These are phyloP conservation scores for Colletotrichum sp. DNA, from an alignment of 2,329 filamentous ascomycete species.

Conservation along the genomic window DNA sequence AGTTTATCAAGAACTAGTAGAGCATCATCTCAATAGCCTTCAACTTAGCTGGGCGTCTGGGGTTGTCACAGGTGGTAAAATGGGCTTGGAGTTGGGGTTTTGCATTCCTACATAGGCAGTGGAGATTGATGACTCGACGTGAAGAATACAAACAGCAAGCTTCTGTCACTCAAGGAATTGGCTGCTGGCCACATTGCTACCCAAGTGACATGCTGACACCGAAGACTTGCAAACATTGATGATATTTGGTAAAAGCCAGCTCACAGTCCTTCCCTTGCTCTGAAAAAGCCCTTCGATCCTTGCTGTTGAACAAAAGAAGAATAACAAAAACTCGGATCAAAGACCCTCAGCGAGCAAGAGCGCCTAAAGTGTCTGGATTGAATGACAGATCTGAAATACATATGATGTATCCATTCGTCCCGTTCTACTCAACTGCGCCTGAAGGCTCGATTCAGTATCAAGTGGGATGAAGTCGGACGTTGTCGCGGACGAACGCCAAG, in stretches of 20 bases:
- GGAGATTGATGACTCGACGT: fast-evolving
- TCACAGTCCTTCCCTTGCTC: not conserved
- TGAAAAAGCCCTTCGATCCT: not conserved
- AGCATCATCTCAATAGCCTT: fast-evolving
- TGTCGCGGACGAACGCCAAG: not conserved
- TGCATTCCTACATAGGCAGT: not conserved
- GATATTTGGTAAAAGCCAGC: not conserved
- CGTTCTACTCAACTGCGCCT: not conserved
- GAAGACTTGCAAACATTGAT: not conserved
- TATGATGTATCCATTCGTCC: not conserved
- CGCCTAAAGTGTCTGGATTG: not conserved
- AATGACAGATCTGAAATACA: not conserved
- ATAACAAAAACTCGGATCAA: not conserved
- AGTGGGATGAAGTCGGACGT: not conserved
- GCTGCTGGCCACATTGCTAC: not conserved
- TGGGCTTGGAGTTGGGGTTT: not conserved
- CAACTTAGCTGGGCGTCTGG: not conserved
- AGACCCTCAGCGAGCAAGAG: not conserved
- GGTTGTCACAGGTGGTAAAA: not conserved
- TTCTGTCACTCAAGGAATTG: not conserved
- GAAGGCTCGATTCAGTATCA: not conserved
- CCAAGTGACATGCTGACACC: not conserved
- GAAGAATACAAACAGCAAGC: not conserved
- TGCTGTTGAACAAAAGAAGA: not conserved
- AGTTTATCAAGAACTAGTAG: not conserved